A percentile compares a stretch with the other conserved stretches of the same genome.
phyloP scores from a whole-genome alignment of 1,139 yeast genomes.

The Arxiozyma slooffiae region DNA sequence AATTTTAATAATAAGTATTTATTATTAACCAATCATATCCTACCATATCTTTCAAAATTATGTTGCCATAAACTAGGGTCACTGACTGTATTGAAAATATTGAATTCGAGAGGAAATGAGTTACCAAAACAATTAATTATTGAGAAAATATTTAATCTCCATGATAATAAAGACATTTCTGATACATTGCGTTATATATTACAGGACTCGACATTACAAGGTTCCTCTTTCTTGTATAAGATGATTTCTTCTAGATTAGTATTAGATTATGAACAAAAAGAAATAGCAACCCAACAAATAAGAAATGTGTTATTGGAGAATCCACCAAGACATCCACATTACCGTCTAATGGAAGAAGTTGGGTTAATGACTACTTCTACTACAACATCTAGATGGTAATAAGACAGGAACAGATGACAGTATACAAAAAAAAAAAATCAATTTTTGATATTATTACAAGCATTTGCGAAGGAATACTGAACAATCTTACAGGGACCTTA shows the following conservation, averaged over 20 bases:
- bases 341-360: constrained; percentile 85
- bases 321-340: constrained; percentile 54
- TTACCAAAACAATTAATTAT: constrained; percentile 54
- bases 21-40: constrained; percentile 47
- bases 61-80: constrained; percentile 85
- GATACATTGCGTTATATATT: constrained; percentile 33
- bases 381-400: background rate
- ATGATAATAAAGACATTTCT: background rate
- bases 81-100: constrained; percentile 67
- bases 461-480: too few species aligned
- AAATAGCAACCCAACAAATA: constrained; percentile 48
- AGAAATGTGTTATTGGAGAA: constrained; percentile 50
- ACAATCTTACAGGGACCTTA: too few species aligned
- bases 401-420: background rate
- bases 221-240: constrained; percentile 78
- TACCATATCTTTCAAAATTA: constrained; percentile 52
- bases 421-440: too few species aligned
- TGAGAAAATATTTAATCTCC: constrained; percentile 42
- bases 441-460: too few species aligned
- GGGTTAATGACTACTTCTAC: constrained; percentile 41
- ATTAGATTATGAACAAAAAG: constrained; percentile 45
- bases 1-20: constrained; percentile 48
- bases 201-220: constrained; percentile 49
- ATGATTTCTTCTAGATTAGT: constrained; percentile 55
- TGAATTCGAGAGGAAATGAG: constrained; percentile 59